Conservation (phyloP, 345 rosid genomes). For the Acer yangbiense region DNA sequence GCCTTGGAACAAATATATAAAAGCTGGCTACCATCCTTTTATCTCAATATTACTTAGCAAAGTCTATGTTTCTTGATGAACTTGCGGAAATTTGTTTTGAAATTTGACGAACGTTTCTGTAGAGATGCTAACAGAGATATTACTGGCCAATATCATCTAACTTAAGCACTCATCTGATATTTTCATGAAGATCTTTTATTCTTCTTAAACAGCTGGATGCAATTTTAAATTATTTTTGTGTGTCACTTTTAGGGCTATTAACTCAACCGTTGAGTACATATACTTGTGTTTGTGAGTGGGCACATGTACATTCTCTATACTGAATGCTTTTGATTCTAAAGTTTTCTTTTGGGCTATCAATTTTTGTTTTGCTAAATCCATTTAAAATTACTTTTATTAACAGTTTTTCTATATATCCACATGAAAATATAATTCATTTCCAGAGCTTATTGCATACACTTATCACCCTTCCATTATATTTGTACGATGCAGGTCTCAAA, state of each 20-base stretch:
- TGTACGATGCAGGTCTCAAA: slow-evolving; percentile 94
- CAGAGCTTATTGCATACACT: slow-evolving; percentile 7
- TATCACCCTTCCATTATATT: slow-evolving; percentile 20
- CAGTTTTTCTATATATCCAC: neutral
- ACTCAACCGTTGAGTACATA: neutral
- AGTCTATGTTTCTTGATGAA: neutral
- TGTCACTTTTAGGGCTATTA: neutral
- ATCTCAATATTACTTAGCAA: neutral
- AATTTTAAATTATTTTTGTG: neutral
- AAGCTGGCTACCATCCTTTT: neutral
- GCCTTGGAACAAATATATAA: neutral
- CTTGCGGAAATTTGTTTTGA: neutral
- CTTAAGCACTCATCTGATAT: neutral
- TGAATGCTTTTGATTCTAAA: neutral
- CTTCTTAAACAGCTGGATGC: neutral
- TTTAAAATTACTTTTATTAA: too few relatives aligned
- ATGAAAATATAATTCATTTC: neutral
- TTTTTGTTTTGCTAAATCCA: neutral
- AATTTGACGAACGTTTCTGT: neutral
- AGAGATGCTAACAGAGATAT: neutral
- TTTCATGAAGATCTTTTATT: neutral
- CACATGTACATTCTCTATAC: neutral
- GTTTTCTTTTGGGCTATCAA: neutral
- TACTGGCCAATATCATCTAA: neutral
- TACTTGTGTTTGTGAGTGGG: neutral